Evolutionary conservation across 495 filamentous ascomycete genomes (phyloP), one percentile per base, ranked within the genome.

Genomic region (Podospora sp.): DNA sequence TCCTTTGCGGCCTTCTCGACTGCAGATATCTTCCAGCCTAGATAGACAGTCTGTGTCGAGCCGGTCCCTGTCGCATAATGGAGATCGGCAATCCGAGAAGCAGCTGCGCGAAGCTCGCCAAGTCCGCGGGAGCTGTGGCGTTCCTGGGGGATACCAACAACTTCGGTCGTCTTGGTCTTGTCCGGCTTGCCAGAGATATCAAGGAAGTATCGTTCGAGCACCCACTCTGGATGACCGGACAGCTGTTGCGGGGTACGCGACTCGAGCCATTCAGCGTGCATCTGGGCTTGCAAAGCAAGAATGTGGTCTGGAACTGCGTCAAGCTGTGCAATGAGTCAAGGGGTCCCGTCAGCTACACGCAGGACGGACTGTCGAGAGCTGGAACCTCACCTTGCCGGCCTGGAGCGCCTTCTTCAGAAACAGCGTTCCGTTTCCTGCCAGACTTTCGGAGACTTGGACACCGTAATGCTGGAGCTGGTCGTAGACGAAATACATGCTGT

Each of bases 181-280:
- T 66, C 55, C 1, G 64, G 55, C 0, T 29, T 18, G 22, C 64
- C 56, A 8, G 35, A 59, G 12, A 20, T 7, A 20, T 60, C 40
- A 18, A 52, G 16, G 26, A 66, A 66, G 56, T 29, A 66, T 33
- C 58, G 58, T 18, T 60, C 55, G 35, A 66, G 1, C 9, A 60
- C 27, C 51, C 16, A 40, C 51, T 25, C 16, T 0, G 24, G 20
- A 5, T 25, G 11, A 11, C 25, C n/a, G 14, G 21, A 12, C 0
- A 66, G 55, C 7, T 52, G 6, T 22, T 66, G 21, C 11, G 9
- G 16, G 11, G 24, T 21, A 1, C 11, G 22, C 6, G 1, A 6
- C 25, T 27, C n/a, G 18, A 66, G 26, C 64, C 64, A 66, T 7
- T 59, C 56, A 20, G 25, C 20, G 36, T 66, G 64, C 64, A 66